phyloP scores from a whole-genome alignment of 306 rosid species.

The Phaseolus lunatus region DNA sequence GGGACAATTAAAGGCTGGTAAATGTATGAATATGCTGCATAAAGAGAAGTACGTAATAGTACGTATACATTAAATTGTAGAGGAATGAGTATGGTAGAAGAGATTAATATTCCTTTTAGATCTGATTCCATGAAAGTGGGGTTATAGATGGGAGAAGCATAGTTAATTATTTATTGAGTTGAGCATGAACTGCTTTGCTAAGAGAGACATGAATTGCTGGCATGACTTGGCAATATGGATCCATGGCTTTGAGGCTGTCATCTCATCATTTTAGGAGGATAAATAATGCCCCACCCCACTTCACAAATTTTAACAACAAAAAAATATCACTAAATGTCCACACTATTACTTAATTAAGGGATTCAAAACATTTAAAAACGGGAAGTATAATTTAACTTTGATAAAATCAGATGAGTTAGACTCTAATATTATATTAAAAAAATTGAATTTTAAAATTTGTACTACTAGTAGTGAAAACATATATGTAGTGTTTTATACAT shows the following conservation, averaged over 20 bases:
- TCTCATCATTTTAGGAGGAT: background rate
- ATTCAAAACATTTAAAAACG: too few species aligned
- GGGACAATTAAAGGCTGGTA: background rate
- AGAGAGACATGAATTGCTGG: slow-evolving; percentile 46
- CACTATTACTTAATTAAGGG: too few species aligned
- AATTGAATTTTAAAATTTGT: too few species aligned
- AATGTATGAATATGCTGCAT: background rate
- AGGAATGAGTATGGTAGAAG: slow-evolving; percentile 23
- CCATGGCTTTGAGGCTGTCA: background rate
- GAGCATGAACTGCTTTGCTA: background rate
- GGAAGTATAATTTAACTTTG: too few species aligned
- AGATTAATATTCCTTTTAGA: slow-evolving; percentile 39
- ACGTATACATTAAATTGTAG: background rate
- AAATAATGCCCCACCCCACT: background rate
- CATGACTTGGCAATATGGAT: slow-evolving; percentile 50
- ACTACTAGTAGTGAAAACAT: too few species aligned
- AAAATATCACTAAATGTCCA: too few species aligned
- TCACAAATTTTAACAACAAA: too few species aligned
- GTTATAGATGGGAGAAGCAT: slow-evolving; percentile 12
- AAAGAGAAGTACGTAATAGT: background rate
- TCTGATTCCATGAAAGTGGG: slow-evolving; percentile 40
- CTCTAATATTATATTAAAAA: too few species aligned
- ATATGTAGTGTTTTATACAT: too few species aligned
- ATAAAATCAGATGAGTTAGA: too few species aligned
- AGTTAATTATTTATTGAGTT: background rate